Percentiles rank a stretch among this genome's conserved stretches.
Conservation (phyloP, 2,329 filamentous ascomycete genomes). For the Microcyclospora tardicrescens region DNA sequence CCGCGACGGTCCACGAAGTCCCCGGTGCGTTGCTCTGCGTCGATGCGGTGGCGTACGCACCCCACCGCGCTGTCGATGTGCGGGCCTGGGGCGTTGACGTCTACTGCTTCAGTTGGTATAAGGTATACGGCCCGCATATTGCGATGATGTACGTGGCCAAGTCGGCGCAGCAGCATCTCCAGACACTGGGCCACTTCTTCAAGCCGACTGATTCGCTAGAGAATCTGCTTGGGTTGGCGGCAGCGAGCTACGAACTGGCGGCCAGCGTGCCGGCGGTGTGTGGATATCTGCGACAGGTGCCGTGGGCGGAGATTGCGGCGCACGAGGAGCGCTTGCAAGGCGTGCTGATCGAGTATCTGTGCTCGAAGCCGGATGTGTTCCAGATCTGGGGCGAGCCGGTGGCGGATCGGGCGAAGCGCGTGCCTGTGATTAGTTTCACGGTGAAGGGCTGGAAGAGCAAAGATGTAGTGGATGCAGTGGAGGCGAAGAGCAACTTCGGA, state of each 20-base stretch:
- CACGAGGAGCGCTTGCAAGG: slow-evolving; percentile 51
- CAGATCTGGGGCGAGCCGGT: slow-evolving; percentile 47
- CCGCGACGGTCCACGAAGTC: slow-evolving; percentile 37
- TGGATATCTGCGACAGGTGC: slow-evolving; percentile 35
- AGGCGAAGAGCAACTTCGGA: slow-evolving; percentile 45
- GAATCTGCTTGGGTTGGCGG: slow-evolving; percentile 56
- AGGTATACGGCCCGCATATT: slow-evolving; percentile 67
- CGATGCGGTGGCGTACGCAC: slow-evolving; percentile 65
- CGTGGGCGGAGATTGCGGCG: slow-evolving; percentile 40
- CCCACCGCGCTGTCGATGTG: slow-evolving; percentile 59
- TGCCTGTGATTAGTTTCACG: slow-evolving; percentile 55
- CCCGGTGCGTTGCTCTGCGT: slow-evolving; percentile 53
- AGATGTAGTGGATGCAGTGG: slow-evolving; percentile 49
- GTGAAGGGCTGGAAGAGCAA: slow-evolving; percentile 45
- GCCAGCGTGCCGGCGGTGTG: slow-evolving; percentile 49
- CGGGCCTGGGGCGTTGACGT: slow-evolving; percentile 57
- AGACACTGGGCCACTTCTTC: slow-evolving; percentile 54
- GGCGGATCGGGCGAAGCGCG: slow-evolving; percentile 36
- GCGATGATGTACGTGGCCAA: slow-evolving; percentile 55
- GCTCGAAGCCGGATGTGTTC: slow-evolving; percentile 34
- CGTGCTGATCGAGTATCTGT: slow-evolving; percentile 48
- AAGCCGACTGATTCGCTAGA: slow-evolving; percentile 45
- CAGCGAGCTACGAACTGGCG: slow-evolving; percentile 56
- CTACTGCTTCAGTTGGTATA: slow-evolving; percentile 73
- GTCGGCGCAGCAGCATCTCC: slow-evolving; percentile 42